Conservation (phyloP, 1,284 basidiomycete species). For the Phaffia rhodozyma region DNA sequence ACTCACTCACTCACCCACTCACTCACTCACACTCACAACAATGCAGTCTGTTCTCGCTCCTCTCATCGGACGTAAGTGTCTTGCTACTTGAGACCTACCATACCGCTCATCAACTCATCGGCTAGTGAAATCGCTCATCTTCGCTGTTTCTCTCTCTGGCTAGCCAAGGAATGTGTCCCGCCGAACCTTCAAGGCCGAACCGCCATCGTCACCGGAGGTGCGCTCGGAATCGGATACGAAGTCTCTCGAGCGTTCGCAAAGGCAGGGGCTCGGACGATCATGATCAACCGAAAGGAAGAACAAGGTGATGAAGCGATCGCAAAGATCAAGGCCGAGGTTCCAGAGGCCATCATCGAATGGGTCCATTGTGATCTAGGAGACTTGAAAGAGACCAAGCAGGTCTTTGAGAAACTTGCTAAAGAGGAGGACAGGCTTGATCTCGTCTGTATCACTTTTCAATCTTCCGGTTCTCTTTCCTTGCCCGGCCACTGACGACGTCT, state of each 20-base stretch:
- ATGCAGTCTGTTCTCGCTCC: constrained; percentile 28
- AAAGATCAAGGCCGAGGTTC: constrained; percentile 31
- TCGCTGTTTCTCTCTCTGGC: constrained; percentile 22
- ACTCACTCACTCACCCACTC: background rate
- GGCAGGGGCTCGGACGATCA: constrained; percentile 37
- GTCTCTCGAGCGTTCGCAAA: constrained; percentile 36
- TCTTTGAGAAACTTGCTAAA: constrained; percentile 32
- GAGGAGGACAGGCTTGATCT: constrained; percentile 37
- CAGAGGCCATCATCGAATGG: constrained; percentile 34
- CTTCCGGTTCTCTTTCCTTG: background rate
- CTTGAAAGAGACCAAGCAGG: constrained; percentile 35
- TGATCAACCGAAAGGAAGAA: constrained; percentile 37
- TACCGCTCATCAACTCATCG: too few species aligned
- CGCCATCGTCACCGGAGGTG: constrained; percentile 39
- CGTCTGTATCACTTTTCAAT: constrained; percentile 25
- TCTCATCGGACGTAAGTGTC: constrained; percentile 24
- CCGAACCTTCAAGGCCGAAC: constrained; percentile 31
- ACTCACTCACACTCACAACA: constrained; percentile 3
- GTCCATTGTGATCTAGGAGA: constrained; percentile 38
- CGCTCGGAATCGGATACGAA: constrained; percentile 38
- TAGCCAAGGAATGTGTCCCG: constrained; percentile 8
- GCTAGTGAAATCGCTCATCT: too few species aligned
- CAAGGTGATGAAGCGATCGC: constrained; percentile 37
- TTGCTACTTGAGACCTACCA: background rate
- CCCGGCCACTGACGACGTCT: too few species aligned